These are phyloP conservation scores for Adansonia gregorii DNA, from an alignment of 441 rosid genomes.

Conservation along the genomic window DNA sequence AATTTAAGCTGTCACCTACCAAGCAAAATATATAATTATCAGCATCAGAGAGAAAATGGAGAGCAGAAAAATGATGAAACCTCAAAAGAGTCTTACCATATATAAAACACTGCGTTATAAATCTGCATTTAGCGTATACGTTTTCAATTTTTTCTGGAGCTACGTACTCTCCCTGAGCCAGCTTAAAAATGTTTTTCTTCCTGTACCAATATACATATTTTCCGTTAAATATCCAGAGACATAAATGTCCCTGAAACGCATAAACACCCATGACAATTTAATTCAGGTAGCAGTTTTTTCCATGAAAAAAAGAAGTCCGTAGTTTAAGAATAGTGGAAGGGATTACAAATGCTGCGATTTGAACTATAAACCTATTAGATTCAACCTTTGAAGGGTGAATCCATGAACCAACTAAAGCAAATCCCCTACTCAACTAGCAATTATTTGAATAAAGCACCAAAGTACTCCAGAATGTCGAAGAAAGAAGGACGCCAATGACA, in stretches of 20 bases:
- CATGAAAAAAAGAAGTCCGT: too few species aligned
- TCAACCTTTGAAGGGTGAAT: too few species aligned
- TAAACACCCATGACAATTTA: neutral
- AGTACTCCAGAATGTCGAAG: neutral
- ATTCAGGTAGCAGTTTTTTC: neutral
- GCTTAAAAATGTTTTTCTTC: slow-evolving; percentile 98
- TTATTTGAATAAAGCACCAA: too few species aligned
- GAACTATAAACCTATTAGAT: too few species aligned
- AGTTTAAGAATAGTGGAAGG: too few species aligned
- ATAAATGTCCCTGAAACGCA: neutral
- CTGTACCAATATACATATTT: slow-evolving; percentile 45
- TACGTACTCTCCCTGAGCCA: slow-evolving; percentile 98
- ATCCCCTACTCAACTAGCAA: neutral
- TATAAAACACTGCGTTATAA: slow-evolving; percentile 80
- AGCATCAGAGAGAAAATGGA: slow-evolving; percentile 22
- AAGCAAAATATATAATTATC: slow-evolving; percentile 29
- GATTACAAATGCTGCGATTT: too few species aligned
- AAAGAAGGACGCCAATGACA: neutral
- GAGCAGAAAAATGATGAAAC: neutral
- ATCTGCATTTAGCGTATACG: slow-evolving; percentile 90
- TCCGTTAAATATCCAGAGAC: neutral
- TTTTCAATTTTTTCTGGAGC: slow-evolving; percentile 99
- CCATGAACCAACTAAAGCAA: too few species aligned
- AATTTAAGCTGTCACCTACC: slow-evolving; percentile 92
- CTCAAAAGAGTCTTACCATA: slow-evolving; percentile 56